These are phyloP conservation scores for Fusarium sp. DNA, from an alignment of 2,329 filamentous ascomycete genomes.

Conservation along the genomic window DNA sequence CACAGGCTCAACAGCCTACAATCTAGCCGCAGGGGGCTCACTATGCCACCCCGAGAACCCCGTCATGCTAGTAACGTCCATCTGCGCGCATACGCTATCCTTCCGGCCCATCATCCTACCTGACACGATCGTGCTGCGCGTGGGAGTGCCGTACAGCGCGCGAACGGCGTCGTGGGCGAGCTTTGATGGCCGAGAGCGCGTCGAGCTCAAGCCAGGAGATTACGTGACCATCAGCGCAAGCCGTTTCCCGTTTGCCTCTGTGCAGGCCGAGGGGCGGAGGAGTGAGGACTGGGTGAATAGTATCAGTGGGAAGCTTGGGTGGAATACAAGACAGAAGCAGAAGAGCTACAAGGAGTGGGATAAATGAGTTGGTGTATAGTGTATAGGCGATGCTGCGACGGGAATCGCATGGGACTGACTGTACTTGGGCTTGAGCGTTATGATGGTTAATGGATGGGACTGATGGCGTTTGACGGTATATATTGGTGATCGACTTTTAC, in stretches of 20 bases:
- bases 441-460: background rate
- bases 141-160: conserved; percentile 95
- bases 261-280: conserved; percentile 72
- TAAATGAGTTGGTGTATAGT: conserved; percentile 31
- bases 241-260: conserved; percentile 80
- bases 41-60: conserved; percentile 96
- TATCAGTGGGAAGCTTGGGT: conserved; percentile 80
- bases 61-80: conserved; percentile 92
- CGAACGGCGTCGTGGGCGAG: conserved; percentile 94
- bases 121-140: conserved; percentile 90
- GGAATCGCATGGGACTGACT: background rate
- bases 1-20: conserved; percentile 94
- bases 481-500: conserved; percentile 1
- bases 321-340: conserved; percentile 82
- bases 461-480: conserved; percentile 11
- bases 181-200: conserved; percentile 91
- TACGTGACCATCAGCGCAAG: conserved; percentile 87
- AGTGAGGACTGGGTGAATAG: conserved; percentile 86
- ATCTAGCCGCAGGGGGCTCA: conserved; percentile 92
- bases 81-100: conserved; percentile 92
- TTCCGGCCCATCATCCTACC: conserved; percentile 97
- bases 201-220: conserved; percentile 80
- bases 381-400: background rate
- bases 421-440: background rate
- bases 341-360: conserved; percentile 67